Base-by-base conservation (phyloP, 495 filamentous ascomycete genomes). In the Podospora anserina region DNA sequence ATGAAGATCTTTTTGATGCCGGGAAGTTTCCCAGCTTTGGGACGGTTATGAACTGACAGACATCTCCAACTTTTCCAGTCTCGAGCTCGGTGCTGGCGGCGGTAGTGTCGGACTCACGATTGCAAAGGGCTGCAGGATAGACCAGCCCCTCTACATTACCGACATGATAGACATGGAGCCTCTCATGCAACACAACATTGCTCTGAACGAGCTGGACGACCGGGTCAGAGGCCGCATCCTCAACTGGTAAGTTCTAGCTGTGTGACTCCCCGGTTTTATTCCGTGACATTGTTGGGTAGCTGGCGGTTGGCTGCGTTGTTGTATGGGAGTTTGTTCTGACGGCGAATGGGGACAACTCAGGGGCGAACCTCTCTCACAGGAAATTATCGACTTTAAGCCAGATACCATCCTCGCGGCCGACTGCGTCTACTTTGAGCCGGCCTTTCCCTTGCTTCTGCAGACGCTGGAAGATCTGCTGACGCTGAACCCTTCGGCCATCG, bases 381-480 rank as follows among this genome's bases (percentile, higher is more conserved):
- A 79, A 66, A 83, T 84, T 26, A 62, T 78, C 54, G 76, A 74
- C 34, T 70, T 77, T 59, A 83, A 85, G 68, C 90, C 93, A 15
- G 88, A 95, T 69, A 82, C 94, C 56, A 87, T 99, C 66, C 86
- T 99, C 13, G 95, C 95, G 13, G 95, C 94, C 5, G 95, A 99
- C 77, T 98, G 95, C 81, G 93, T 96, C 62, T 99, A 98, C 83
- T 96, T 96, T 73, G 94, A 99, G 77, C 92, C 94, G 3, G 91
- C 94, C 3, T 98, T 98, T 76, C 93, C 93, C 57, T 83, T 96
- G 32, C 83, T 99, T 39, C 83, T 93, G 71, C 78, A 88, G 69
- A 97, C 95, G n/a, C 77, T 99, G 70, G 78, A 84, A 66, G 84
- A 87, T 58, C 79, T 91, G 66, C 72, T 91, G 54, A 83, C 65